Percentiles rank a stretch among this genome's conserved stretches.
phyloP scores from a whole-genome alignment of 257 asterid species.

The Solanum acaule region DNA sequence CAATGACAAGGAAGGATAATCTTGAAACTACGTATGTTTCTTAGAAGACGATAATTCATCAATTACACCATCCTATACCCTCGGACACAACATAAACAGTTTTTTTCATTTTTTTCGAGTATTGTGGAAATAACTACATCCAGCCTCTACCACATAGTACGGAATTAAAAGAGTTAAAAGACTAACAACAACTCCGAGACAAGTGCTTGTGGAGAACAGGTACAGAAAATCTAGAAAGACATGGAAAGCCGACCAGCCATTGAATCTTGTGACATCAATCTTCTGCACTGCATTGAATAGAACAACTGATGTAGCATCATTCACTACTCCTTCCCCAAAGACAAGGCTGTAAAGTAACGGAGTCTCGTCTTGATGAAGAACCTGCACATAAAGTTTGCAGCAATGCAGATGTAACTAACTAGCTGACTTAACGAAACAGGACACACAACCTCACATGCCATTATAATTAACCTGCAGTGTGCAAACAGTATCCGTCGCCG shows the following conservation, averaged over 20 bases:
- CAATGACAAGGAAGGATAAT: background rate
- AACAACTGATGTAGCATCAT: slow-evolving; percentile 95
- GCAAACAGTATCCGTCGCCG: slow-evolving; percentile 95
- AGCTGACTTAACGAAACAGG: background rate
- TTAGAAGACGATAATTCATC: background rate
- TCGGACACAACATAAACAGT: background rate
- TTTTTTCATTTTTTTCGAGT: background rate
- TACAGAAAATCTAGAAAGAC: slow-evolving; percentile 60
- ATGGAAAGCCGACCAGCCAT: slow-evolving; percentile 54
- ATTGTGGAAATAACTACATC: background rate
- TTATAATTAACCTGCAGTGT: slow-evolving; percentile 64
- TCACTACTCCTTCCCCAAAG: slow-evolving; percentile 96
- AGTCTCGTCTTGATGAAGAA: slow-evolving; percentile 90
- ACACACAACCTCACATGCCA: background rate
- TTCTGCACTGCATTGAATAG: slow-evolving; percentile 87
- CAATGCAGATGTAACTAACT: background rate
- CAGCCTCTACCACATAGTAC: background rate
- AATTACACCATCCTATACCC: background rate
- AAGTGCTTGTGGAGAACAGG: slow-evolving; percentile 87
- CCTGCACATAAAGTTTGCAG: slow-evolving; percentile 25
- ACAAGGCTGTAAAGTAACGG: slow-evolving; percentile 90
- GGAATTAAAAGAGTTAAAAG: background rate
- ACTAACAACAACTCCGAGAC: slow-evolving; percentile 43
- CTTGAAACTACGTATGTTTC: background rate
- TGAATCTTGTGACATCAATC: slow-evolving; percentile 52